Conservation (phyloP, 768 basidiomycete species). For the Mycena maculata region DNA sequence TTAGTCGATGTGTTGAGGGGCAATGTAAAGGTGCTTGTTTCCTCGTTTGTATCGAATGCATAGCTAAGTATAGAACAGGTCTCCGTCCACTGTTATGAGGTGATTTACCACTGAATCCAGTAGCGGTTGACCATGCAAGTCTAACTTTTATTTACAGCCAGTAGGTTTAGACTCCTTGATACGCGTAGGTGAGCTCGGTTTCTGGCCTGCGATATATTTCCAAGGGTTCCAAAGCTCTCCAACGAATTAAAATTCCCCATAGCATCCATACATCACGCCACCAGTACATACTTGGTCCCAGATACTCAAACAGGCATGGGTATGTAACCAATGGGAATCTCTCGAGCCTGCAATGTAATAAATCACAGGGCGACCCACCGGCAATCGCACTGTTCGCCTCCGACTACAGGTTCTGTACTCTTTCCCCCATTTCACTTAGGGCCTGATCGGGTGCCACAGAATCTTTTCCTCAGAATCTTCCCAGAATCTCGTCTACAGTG, state of each 20-base stretch:
- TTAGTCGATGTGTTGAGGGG: constrained; percentile 79
- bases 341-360: constrained; percentile 11
- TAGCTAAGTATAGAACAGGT: too few relatives aligned
- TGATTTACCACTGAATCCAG: constrained; percentile 11
- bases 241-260: constrained; percentile 86
- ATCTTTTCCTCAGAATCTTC: too few relatives aligned
- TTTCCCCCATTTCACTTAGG: too few relatives aligned
- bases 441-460: too few relatives aligned
- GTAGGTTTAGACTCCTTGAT: constrained; percentile 76
- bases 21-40: constrained; percentile 67
- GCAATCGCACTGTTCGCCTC: constrained; percentile 79
- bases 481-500: too few relatives aligned
- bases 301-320: constrained; percentile 77
- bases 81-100: constrained; percentile 60
- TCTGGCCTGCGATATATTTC: constrained; percentile 30
- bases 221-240: constrained; percentile 59
- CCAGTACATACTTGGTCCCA: constrained; percentile 84
- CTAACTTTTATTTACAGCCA: constrained; percentile 51
- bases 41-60: too few relatives aligned
- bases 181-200: constrained; percentile 54
- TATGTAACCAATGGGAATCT: constrained; percentile 41
- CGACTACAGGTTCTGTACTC: constrained; percentile 51
- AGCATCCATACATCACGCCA: constrained; percentile 82
- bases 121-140: too few relatives aligned
- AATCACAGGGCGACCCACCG: constrained; percentile 60